Evolutionary conservation across 176 grass and related monocot species (phyloP), one percentile per base, ranked within the genome.

Genomic region (Oryza punctata): DNA sequence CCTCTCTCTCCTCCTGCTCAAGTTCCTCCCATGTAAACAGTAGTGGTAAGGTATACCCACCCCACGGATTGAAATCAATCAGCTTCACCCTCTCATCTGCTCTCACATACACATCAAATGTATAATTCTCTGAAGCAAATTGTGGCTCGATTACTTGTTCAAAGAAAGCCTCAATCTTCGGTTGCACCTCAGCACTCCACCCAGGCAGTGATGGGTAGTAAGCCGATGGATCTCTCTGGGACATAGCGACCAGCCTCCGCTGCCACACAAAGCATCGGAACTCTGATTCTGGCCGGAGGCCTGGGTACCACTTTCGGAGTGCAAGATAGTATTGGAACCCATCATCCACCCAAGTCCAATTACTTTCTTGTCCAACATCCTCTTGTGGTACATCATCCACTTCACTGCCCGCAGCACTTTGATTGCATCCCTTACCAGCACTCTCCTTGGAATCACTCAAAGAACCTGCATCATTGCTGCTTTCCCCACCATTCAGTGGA

Each of bases 31-130:
- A 98, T 29, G 84, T 79, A 77, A 94, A 98, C 60, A 98, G 69
- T 3, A 95, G 80, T 0, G 96, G 89, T 57, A 98, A 72, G 33
- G 91, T 95, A 81, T 90, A 98, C 38, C 82, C 80, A 1, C 93
- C 93, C 93, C 93, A 98, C 0, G 93, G 96, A 67, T 98, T 98
- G 77, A 98, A 95, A 82, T 98, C 96, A 12, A 98, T 82, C 40
- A 98, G 73, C 61, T 95, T 90, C 47, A 98, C 91, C 60, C 46
- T 52, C 13, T 76, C 78, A 59, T 91, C 85, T 0, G 80, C 70
- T 27, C 81, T 76, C 47, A 88, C 90, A 66, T 91, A 95, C 13
- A 96, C 87, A 76, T 98, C 96, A 74, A 98, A 95, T 0, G 93
- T 92, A 70, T 94, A 98, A 75, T 85, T 85, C 59, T 73, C 43